Percentiles rank a stretch among this genome's conserved stretches.
phyloP scores from a whole-genome alignment of 2,329 filamentous ascomycete species.

The Fusarium anguioides region DNA sequence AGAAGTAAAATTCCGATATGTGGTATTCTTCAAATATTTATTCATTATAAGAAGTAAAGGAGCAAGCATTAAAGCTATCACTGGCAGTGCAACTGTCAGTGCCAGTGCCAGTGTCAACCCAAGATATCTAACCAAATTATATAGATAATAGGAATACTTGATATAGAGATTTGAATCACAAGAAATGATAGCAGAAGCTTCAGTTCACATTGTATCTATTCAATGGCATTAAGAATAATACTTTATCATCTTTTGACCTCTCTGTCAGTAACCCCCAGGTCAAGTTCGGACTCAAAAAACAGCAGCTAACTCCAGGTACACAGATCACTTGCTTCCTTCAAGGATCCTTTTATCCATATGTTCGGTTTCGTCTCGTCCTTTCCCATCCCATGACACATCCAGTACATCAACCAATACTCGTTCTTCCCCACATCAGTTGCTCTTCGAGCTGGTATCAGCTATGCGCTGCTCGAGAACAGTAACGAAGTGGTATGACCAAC shows the following conservation, averaged over 20 bases:
- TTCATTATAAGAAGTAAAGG: not conserved
- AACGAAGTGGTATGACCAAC: constrained; percentile 33
- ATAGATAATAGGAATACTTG: not conserved
- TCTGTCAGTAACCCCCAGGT: constrained; percentile 10
- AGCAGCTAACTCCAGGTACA: constrained; percentile 38
- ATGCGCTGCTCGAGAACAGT: constrained; percentile 38
- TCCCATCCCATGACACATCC: constrained; percentile 30
- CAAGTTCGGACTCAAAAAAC: constrained; percentile 22
- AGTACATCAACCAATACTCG: constrained; percentile 32
- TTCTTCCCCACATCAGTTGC: constrained; percentile 28
- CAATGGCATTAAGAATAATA: constrained; percentile 41
- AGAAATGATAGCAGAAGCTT: not conserved
- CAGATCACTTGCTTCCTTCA: constrained; percentile 31
- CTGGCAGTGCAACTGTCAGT: constrained; percentile 1
- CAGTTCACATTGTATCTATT: constrained; percentile 41
- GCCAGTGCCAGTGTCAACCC: not conserved
- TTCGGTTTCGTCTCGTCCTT: constrained; percentile 1
- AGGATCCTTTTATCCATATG: constrained; percentile 36
- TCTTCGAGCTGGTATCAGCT: constrained; percentile 37
- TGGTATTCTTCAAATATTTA: not conserved
- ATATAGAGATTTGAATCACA: not conserved
- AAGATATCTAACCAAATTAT: not conserved
- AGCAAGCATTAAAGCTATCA: not conserved
- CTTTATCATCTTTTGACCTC: constrained; percentile 28
- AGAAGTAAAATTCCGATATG: accelerated